Conservation (phyloP, 1,139 yeast genomes). For the Saccharomyces hybrid region DNA sequence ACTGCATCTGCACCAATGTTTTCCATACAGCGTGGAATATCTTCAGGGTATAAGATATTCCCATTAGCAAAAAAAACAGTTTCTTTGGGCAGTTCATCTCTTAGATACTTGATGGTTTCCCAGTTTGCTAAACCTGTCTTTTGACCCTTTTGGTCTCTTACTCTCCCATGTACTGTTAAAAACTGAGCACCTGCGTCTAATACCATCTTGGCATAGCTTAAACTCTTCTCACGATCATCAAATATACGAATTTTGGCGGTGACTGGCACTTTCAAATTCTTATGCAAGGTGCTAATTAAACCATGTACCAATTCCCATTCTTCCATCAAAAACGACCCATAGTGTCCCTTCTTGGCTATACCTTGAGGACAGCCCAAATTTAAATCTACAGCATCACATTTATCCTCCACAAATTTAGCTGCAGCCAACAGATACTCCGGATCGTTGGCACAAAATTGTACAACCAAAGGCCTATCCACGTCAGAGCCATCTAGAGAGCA, state of each 20-base stretch:
- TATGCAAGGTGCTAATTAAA: slow-evolving; percentile 66
- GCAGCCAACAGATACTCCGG: slow-evolving; percentile 78
- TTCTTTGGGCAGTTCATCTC: slow-evolving; percentile 72
- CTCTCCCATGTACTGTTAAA: slow-evolving; percentile 89
- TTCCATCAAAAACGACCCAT: slow-evolving; percentile 94
- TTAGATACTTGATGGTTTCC: slow-evolving; percentile 63
- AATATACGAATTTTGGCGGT: slow-evolving; percentile 93
- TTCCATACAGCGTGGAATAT: slow-evolving; percentile 58
- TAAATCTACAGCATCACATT: slow-evolving; percentile 95
- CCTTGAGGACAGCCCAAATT: slow-evolving; percentile 98
- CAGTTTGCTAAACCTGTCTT: slow-evolving; percentile 93
- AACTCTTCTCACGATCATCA: slow-evolving; percentile 75
- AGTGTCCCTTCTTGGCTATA: slow-evolving; percentile 87
- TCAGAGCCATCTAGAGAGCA: slow-evolving; percentile 57
- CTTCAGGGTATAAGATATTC: slow-evolving; percentile 78
- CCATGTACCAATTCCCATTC: slow-evolving; percentile 82
- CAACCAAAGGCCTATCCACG: slow-evolving; percentile 74
- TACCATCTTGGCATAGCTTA: slow-evolving; percentile 84
- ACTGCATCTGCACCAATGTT: slow-evolving; percentile 76
- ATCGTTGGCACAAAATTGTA: slow-evolving; percentile 95
- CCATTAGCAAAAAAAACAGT: slow-evolving; percentile 94
- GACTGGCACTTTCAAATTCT: slow-evolving; percentile 72
- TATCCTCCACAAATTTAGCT: slow-evolving; percentile 68
- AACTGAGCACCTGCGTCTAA: slow-evolving; percentile 92
- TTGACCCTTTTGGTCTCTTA: slow-evolving; percentile 97